Percentiles rank a stretch among this genome's conserved stretches.
phyloP scores from a whole-genome alignment of 2,329 filamentous ascomycete genomes.

The Ilyonectria mors-panacis region DNA sequence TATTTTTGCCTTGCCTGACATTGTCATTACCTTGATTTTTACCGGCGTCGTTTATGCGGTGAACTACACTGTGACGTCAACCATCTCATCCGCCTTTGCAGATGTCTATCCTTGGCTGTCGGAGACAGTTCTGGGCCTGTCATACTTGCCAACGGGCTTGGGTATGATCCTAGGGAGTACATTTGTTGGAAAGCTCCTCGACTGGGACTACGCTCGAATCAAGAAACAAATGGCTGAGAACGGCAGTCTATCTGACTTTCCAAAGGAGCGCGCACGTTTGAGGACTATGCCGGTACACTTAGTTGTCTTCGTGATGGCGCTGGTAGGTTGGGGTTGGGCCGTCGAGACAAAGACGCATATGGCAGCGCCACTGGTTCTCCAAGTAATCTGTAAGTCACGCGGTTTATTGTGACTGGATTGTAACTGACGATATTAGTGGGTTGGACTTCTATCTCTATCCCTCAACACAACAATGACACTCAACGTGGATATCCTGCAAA shows the following conservation, averaged over 20 bases:
- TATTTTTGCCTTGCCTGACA: slow-evolving; percentile 51
- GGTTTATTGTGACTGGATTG: background rate
- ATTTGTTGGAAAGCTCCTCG: slow-evolving; percentile 49
- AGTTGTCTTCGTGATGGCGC: slow-evolving; percentile 21
- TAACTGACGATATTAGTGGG: slow-evolving; percentile 20
- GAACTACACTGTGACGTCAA: slow-evolving; percentile 54
- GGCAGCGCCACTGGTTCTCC: slow-evolving; percentile 25
- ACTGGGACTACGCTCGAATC: slow-evolving; percentile 27
- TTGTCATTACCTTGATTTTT: slow-evolving; percentile 49
- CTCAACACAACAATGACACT: slow-evolving; percentile 32
- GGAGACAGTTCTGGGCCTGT: slow-evolving; percentile 51
- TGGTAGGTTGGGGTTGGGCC: slow-evolving; percentile 28
- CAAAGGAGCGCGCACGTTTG: slow-evolving; percentile 23
- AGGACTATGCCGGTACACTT: slow-evolving; percentile 23
- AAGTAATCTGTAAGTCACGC: slow-evolving; percentile 23
- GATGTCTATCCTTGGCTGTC: slow-evolving; percentile 48
- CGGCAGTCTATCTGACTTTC: background rate
- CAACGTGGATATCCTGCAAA: slow-evolving; percentile 25
- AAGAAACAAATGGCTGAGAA: slow-evolving; percentile 9
- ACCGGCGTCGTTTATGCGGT: slow-evolving; percentile 53
- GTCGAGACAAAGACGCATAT: slow-evolving; percentile 16
- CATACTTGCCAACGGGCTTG: slow-evolving; percentile 40
- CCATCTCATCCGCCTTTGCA: slow-evolving; percentile 52
- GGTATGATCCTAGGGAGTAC: slow-evolving; percentile 65
- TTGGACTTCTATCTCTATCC: slow-evolving; percentile 26